Base-by-base conservation (phyloP, 495 filamentous ascomycete genomes). In the Sphaerosporella brunnea region DNA sequence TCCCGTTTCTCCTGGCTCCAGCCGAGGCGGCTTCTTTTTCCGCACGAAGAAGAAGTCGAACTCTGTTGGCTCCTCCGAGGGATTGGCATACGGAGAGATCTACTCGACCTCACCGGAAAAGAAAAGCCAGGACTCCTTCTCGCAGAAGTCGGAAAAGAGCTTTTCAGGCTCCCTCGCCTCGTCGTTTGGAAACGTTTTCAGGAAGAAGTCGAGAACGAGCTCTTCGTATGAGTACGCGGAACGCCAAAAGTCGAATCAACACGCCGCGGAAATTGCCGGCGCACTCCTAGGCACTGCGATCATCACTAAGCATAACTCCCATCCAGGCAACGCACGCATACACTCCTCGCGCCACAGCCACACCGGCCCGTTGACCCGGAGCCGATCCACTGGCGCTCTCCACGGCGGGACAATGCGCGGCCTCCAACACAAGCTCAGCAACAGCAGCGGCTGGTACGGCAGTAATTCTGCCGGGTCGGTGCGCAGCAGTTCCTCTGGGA, bases 111-210 rank as follows among this genome's bases (percentile, higher is more conserved):
- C 40, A 11, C 20, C 40, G 3, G 24, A 24, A 2, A 24, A 45
- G 18, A 50, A 44, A 45, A 56, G 53, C n/a, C 57, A 46, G 55
- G 46, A 45, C 13, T 54, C 49, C 7, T 57, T 49, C 23, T 54
- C 40, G 15, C 37, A 9, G 16, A 48, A 48, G 8, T n/a, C n/a
- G n/a, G 23, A 18, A 39, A 13, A 35, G 18, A 18, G 58, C 55
- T 25, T 48, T 53, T 23, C 41, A 8, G 46, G 41, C 13, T 59
- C 55, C 15, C 24, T 59, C 16, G 28, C 55, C 2, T 34, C 45
- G 19, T 40, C 42, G 21, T 30, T 51, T 16, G 48, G 37, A 7
- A 16, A 45, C 10, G 45, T 25, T 15, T 49, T 59, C 30, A 37
- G 45, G 21, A 37, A 37, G 35, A 43, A 26, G 13, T 7, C 8